Evolutionary conservation across 129 eudicot genomes (phyloP).

Genomic region (Ambrosia trifida): DNA sequence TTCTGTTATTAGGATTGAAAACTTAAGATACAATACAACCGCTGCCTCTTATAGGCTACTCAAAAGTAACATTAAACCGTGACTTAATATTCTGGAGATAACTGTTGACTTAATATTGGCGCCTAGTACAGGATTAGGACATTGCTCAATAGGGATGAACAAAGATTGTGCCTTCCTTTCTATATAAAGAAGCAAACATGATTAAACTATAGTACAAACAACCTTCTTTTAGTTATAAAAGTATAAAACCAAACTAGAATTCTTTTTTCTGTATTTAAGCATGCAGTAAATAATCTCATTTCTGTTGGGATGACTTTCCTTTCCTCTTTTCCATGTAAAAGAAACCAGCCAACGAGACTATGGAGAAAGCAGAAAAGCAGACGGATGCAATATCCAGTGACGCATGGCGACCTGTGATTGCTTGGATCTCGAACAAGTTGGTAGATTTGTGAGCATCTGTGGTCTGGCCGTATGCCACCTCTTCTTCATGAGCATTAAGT

Average conservation of each 20-base stretch:
- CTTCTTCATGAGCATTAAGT: conserved; percentile 15
- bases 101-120: neutral
- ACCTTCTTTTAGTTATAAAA: neutral
- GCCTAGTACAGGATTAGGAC: neutral
- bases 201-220: conserved; percentile 21
- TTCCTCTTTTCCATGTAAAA: conserved; percentile 66
- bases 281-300: conserved; percentile 27
- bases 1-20: neutral
- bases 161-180: neutral
- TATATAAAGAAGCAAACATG: neutral
- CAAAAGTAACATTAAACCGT: neutral
- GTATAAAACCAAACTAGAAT: conserved; percentile 6
- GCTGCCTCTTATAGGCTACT: neutral
- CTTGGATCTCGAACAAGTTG: conserved; percentile 48
- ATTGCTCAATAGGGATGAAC: neutral
- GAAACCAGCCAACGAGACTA: conserved; percentile 56
- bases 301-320: conserved; percentile 42
- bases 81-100: neutral
- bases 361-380: conserved; percentile 64
- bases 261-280: neutral
- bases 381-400: conserved; percentile 60
- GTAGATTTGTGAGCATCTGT: conserved; percentile 43
- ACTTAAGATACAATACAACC: neutral
- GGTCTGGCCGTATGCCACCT: conserved; percentile 59
- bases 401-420: conserved; percentile 54